These are phyloP conservation scores for Psilocybe mexicana DNA, from an alignment of 1,284 basidiomycete genomes.

Conservation along the genomic window DNA sequence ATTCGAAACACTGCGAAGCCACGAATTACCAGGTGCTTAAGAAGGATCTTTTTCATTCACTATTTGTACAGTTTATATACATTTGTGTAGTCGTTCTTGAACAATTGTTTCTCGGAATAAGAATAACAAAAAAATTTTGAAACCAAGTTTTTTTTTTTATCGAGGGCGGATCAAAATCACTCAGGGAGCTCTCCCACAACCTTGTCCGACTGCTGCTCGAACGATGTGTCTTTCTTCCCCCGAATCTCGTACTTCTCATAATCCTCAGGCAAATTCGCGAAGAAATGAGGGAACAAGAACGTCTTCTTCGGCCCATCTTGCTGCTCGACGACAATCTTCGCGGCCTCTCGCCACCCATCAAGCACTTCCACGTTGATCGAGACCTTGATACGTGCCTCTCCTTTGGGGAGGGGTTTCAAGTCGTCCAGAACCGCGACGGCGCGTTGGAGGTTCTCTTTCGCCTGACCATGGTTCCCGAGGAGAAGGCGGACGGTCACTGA, in stretches of 20 bases:
- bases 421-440: background rate
- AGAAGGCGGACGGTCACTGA: background rate
- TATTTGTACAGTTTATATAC: too few relatives aligned
- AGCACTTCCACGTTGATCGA: background rate
- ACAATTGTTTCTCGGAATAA: too few relatives aligned
- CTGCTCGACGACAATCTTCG: background rate
- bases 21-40: too few relatives aligned
- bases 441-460: constrained; percentile 1
- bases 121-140: too few relatives aligned
- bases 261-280: background rate
- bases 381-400: background rate
- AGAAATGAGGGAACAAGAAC: background rate
- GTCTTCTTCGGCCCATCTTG: background rate
- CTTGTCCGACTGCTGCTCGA: background rate
- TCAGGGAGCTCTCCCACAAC: background rate
- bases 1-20: too few relatives aligned
- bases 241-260: background rate
- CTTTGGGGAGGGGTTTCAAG: background rate
- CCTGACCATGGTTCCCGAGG: background rate
- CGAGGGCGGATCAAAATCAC: background rate
- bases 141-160: too few relatives aligned
- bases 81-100: too few relatives aligned
- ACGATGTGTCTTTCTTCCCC: background rate
- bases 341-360: background rate
- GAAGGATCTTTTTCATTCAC: too few relatives aligned